Percentiles rank a stretch among this genome's conserved stretches.
Evolutionary conservation across 495 filamentous ascomycete genomes (phyloP).

Genomic region (Articulospora tetracladia): DNA sequence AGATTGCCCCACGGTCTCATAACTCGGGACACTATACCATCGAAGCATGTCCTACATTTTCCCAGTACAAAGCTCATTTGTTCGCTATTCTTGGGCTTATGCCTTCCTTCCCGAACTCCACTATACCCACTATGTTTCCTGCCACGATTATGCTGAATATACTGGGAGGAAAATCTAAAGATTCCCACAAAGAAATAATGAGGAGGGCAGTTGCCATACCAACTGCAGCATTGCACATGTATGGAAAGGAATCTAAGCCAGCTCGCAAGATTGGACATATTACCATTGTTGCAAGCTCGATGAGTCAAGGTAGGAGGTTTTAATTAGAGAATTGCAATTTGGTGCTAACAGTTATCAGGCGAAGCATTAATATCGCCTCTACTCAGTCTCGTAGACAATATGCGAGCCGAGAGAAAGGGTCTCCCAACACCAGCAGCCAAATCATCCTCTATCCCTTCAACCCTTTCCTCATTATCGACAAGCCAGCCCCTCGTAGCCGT

Average conservation of each 20-base stretch:
- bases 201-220: conserved; percentile 57
- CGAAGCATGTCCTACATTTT: conserved; percentile 78
- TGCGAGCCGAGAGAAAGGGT: conserved; percentile 54
- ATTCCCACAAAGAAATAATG: conserved; percentile 68
- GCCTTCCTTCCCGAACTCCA: conserved; percentile 55
- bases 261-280: conserved; percentile 95
- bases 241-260: conserved; percentile 84
- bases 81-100: conserved; percentile 74
- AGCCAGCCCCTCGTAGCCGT: conserved; percentile 67
- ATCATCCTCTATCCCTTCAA: conserved; percentile 27
- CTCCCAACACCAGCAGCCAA: conserved; percentile 1
- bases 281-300: conserved; percentile 64
- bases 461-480: conserved; percentile 17
- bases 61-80: conserved; percentile 89
- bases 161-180: conserved; percentile 67
- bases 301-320: conserved; percentile 45
- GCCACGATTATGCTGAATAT: conserved; percentile 94
- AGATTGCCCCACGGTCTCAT: conserved; percentile 73
- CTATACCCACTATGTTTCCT: conserved; percentile 53
- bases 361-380: conserved; percentile 65
- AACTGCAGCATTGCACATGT: conserved; percentile 74
- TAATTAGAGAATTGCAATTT: neutral
- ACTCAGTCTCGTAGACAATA: conserved; percentile 58
- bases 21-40: conserved; percentile 79
- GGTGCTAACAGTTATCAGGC: conserved; percentile 24